Base-by-base conservation (phyloP, 2,329 filamentous ascomycete species). In the Fusarium drepaniforme region DNA sequence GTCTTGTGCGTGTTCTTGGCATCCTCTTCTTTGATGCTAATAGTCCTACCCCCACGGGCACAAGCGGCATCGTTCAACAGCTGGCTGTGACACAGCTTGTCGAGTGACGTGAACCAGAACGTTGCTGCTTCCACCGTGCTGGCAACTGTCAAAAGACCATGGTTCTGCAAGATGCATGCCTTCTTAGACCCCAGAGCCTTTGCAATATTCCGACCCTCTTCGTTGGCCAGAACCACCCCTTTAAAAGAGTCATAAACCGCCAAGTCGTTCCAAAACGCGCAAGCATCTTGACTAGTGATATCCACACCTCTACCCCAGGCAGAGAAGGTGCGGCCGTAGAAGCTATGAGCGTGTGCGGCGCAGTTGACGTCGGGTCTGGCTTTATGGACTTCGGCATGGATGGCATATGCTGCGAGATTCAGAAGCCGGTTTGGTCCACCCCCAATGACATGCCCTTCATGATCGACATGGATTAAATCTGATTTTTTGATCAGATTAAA, bases 191-290 rank as follows among this genome's bases (percentile, higher is more conserved):
- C 46, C 5, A 70, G 35, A 16, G 58, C 38, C 23, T 51, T 38
- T n/a, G 68, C 68, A 30, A 70, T 70, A 28, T 66, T 49, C 3
- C 37, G 21, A 13, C 68, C 68, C n/a, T 70, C 68, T 37, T 66
- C 64, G 15, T 38, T 38, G 6, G 37, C 37, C 37, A 38, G 37
- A 4, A 38, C 37, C 13, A 38, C 37, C 15, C 37, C 37, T 16
- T 28, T 44, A 25, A 8, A 44, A 59, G 18, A 70, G 44, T 15
- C 64, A 64, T 30, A 64, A 51, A 16, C 68, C 64, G 16, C 58
- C 58, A 38, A 38, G 7, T 38, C 37, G 37, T 38, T 38, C 37
- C 37, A 38, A 38, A 38, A 38, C 6, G 37, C 37, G 15, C 37
- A 38, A 38, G 25, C 46, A 70, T 46, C 44, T 21, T 46, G 21